Conservation (phyloP, 225 moss, liverwort and hornwort species). For the Asterella californica region DNA sequence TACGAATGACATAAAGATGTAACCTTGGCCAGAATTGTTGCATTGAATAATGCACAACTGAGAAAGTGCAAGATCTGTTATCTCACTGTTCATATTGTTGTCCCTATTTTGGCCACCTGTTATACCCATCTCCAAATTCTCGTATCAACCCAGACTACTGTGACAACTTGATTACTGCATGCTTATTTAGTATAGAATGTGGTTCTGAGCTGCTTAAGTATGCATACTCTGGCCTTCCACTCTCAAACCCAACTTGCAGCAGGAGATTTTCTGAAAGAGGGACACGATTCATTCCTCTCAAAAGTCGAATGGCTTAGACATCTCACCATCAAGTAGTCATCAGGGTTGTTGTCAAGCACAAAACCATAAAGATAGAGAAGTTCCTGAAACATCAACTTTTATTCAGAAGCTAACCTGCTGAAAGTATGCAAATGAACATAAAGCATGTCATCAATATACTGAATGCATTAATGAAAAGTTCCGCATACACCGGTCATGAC, state of each 20-base stretch:
- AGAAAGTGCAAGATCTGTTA: too few relatives aligned
- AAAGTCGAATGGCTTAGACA: not conserved
- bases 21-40: too few relatives aligned
- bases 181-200: not conserved
- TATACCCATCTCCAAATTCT: not conserved
- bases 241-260: not conserved
- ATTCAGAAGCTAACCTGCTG: not conserved
- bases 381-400: slow-evolving; percentile 51
- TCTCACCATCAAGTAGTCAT: slow-evolving; percentile 95
- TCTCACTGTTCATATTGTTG: not conserved
- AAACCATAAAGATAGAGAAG: slow-evolving; percentile 88
- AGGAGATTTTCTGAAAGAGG: not conserved
- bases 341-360: slow-evolving; percentile 72
- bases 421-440: too few relatives aligned
- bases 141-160: not conserved
- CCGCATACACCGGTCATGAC: too few relatives aligned
- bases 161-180: not conserved
- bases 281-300: not conserved
- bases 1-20: too few relatives aligned
- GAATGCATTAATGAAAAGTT: too few relatives aligned
- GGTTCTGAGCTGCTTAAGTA: not conserved
- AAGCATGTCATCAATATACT: too few relatives aligned
- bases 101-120: not conserved
- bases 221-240: not conserved
- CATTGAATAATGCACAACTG: too few relatives aligned